Conservation (phyloP, 2,329 filamentous ascomycete genomes). For the Aspergillus ochraceus region DNA sequence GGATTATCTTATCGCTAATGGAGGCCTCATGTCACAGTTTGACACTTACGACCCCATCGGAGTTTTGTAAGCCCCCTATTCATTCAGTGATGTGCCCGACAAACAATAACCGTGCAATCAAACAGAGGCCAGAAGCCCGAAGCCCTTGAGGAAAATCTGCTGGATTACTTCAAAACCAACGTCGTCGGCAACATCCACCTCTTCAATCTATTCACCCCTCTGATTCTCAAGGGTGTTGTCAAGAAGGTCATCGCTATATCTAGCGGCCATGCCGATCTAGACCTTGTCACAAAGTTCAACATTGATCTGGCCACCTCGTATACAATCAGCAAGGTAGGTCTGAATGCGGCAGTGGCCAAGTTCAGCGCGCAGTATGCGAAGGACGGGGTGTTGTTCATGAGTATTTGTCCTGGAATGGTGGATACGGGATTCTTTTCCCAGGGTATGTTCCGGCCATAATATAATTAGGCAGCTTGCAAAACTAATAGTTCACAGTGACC, state of each 20-base stretch:
- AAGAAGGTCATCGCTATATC: conserved; percentile 60
- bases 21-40: conserved; percentile 34
- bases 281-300: conserved; percentile 40
- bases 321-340: conserved; percentile 51
- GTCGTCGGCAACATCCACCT: conserved; percentile 55
- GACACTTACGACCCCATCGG: conserved; percentile 36
- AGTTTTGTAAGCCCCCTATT: conserved; percentile 35
- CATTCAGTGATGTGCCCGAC: background rate
- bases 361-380: conserved; percentile 51
- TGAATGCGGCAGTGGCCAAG: conserved; percentile 56
- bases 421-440: conserved; percentile 39
- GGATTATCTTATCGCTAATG: conserved; percentile 58
- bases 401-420: conserved; percentile 54
- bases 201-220: conserved; percentile 54
- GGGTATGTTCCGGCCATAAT: conserved; percentile 2
- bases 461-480: background rate
- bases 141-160: conserved; percentile 37
- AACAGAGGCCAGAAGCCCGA: conserved; percentile 32
- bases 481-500: background rate
- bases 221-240: conserved; percentile 49
- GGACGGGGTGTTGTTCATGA: conserved; percentile 55
- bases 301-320: conserved; percentile 45
- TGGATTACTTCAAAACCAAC: conserved; percentile 47
- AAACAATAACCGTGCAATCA: background rate
- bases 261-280: conserved; percentile 50